Evolutionary conservation across 106 monocot species (phyloP).

Genomic region (Phalaenopsis equestris): DNA sequence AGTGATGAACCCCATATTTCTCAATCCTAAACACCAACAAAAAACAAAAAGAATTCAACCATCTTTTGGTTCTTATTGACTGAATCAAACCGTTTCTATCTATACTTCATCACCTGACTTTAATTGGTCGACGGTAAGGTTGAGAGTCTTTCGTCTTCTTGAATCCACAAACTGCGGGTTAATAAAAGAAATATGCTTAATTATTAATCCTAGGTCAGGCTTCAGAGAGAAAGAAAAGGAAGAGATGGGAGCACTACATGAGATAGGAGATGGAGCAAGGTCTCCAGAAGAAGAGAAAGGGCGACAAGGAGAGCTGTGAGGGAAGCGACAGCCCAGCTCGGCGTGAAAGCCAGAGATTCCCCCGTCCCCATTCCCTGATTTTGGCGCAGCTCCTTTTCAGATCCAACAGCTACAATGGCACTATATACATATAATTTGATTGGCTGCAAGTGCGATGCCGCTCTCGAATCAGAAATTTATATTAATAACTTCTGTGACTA

Average conservation of each 20-base stretch:
- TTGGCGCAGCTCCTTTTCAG: too few species aligned
- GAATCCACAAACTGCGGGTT: conserved; percentile 9
- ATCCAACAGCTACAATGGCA: too few species aligned
- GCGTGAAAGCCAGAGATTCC: conserved; percentile 16
- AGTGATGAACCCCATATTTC: conserved; percentile 20
- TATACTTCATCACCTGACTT: conserved; percentile 13
- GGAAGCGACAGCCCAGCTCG: conserved; percentile 30
- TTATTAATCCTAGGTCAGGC: neutral
- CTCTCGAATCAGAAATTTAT: too few species aligned
- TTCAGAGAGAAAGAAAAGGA: neutral
- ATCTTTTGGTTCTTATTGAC: too few species aligned
- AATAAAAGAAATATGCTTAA: neutral
- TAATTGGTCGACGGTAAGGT: conserved; percentile 14
- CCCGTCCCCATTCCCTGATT: conserved; percentile 1
- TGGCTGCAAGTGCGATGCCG: too few species aligned
- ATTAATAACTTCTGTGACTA: too few species aligned
- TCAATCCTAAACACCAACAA: conserved; percentile 11
- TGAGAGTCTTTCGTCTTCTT: conserved; percentile 18
- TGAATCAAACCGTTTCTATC: neutral
- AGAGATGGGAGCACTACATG: neutral
- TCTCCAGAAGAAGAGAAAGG: conserved; percentile 17
- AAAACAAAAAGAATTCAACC: too few species aligned
- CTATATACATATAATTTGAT: too few species aligned
- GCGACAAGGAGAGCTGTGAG: conserved; percentile 18
- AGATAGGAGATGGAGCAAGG: conserved; percentile 12